Percentiles rank a stretch among this genome's conserved stretches.
Evolutionary conservation across 2,329 filamentous ascomycete species (phyloP).

Genomic region (Fusarium foetens): DNA sequence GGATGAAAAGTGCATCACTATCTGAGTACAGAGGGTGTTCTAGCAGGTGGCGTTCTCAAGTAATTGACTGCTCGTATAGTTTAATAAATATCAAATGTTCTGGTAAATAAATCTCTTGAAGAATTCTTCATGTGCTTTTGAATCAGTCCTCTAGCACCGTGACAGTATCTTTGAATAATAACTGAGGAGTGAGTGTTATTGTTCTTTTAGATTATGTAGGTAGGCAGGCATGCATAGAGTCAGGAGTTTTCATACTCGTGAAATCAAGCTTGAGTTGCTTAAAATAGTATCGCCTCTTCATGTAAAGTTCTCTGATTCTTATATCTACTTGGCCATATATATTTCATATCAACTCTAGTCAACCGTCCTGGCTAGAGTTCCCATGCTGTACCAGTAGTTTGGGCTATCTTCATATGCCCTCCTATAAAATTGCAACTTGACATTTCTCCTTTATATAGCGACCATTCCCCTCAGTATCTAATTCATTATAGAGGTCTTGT

Average conservation of each 20-base stretch:
- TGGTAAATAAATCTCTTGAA: accelerated
- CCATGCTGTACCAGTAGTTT: too few species aligned
- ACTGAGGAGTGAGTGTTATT: background rate
- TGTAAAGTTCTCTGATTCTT: accelerated
- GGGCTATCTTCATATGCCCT: background rate
- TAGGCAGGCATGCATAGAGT: background rate
- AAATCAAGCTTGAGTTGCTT: background rate
- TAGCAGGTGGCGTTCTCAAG: background rate
- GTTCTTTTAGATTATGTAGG: accelerated
- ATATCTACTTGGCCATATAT: background rate
- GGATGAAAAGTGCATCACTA: too few species aligned
- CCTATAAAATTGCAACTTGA: accelerated
- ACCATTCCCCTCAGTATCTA: accelerated
- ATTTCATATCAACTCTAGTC: background rate
- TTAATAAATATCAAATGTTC: accelerated
- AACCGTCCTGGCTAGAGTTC: accelerated
- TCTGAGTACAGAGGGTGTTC: background rate
- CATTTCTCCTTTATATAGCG: accelerated
- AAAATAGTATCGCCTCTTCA: accelerated
- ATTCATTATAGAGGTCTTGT: accelerated
- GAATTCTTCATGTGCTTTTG: accelerated
- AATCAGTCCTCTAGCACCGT: accelerated
- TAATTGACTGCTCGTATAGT: accelerated
- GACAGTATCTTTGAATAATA: background rate
- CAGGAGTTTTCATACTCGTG: accelerated